phyloP scores from a whole-genome alignment of 305 asterid species.

The Solanum hybrid region DNA sequence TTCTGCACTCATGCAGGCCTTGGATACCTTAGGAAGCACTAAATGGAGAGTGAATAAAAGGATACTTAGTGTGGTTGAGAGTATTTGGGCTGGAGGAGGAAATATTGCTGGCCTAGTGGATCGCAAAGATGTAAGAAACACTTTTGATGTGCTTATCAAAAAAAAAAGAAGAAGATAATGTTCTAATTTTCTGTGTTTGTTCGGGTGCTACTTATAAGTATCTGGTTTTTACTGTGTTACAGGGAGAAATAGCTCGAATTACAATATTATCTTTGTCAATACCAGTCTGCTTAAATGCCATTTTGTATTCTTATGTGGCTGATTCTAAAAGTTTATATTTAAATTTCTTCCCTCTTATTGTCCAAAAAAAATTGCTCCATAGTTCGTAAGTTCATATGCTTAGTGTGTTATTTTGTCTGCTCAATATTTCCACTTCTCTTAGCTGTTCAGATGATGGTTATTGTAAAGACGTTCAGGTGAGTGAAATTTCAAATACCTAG shows the following conservation, averaged over 20 bases:
- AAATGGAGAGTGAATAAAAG: slow-evolving; percentile 88
- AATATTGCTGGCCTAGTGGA: slow-evolving; percentile 76
- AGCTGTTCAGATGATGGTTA: background rate
- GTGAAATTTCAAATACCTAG: background rate
- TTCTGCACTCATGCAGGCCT: slow-evolving; percentile 47
- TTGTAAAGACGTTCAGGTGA: background rate
- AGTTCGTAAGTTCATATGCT: background rate
- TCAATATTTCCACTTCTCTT: background rate
- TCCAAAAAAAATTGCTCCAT: background rate
- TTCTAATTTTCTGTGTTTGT: slow-evolving; percentile 4
- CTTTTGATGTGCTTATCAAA: background rate
- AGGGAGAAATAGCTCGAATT: background rate
- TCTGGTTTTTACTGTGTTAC: background rate
- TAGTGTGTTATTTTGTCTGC: background rate
- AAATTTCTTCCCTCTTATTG: background rate
- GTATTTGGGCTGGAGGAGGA: slow-evolving; percentile 88
- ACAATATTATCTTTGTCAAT: background rate
- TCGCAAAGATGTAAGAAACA: slow-evolving; percentile 63
- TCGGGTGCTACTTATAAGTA: background rate
- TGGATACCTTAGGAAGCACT: slow-evolving; percentile 82
- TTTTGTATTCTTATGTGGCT: background rate
- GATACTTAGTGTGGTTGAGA: slow-evolving; percentile 67
- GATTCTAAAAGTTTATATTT: background rate
- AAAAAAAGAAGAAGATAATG: background rate
- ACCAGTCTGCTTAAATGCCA: background rate